Percentiles rank a stretch among this genome's conserved stretches.
These are phyloP conservation scores for Aspergillus versicolor DNA, from an alignment of 2,329 filamentous ascomycete species.

Conservation along the genomic window DNA sequence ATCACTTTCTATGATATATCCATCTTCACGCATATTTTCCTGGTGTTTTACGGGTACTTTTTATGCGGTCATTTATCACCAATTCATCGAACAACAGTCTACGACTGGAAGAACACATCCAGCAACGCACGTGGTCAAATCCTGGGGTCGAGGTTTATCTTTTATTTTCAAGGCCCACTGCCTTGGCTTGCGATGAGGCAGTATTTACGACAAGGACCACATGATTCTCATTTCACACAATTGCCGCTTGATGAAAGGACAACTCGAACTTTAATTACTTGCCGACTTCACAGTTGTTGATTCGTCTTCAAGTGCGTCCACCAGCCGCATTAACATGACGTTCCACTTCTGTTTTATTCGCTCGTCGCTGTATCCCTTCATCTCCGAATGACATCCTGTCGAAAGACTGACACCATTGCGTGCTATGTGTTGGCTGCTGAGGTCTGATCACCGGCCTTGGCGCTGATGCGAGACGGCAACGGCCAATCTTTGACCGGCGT, in stretches of 20 bases:
- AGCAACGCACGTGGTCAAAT: background rate
- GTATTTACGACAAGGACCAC: background rate
- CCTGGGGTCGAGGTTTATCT: background rate
- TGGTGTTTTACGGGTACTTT: constrained; percentile 3
- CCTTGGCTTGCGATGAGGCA: background rate
- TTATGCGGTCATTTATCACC: constrained; percentile 11
- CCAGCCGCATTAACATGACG: background rate
- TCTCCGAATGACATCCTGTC: background rate
- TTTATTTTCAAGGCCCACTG: background rate
- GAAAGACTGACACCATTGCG: constrained; percentile 31
- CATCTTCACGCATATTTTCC: constrained; percentile 3
- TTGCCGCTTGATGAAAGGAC: background rate
- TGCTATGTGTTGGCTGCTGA: constrained; percentile 22
- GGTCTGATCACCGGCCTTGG: constrained; percentile 23
- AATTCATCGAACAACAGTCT: background rate
- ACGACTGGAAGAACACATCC: constrained; percentile 5
- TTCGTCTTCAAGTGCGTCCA: constrained; percentile 1
- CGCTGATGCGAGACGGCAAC: constrained; percentile 16
- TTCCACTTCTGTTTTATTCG: constrained; percentile 1
- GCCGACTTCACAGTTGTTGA: constrained; percentile 14
- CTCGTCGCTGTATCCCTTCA: background rate
- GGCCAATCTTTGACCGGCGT: constrained; percentile 9
- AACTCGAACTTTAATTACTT: constrained; percentile 15
- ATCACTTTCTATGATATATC: constrained; percentile 6
- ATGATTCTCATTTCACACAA: background rate